Percentiles rank a stretch among this genome's conserved stretches.
phyloP scores from a whole-genome alignment of 371 early-diverging fungal genomes.

The Mortierella sp. region DNA sequence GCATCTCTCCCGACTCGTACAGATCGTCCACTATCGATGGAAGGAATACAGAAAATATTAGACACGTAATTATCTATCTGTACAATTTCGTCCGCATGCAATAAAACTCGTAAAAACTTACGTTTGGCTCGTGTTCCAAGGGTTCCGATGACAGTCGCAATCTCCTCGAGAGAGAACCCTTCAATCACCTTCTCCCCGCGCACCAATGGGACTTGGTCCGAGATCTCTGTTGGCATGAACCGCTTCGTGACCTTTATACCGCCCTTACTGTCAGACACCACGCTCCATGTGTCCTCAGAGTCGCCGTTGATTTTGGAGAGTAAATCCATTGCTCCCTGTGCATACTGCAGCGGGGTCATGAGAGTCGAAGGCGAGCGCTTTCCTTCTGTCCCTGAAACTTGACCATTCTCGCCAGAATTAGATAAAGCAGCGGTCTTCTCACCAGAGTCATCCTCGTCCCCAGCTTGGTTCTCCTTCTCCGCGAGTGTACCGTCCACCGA shows the following conservation, averaged over 20 bases:
- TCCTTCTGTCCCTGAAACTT: neutral
- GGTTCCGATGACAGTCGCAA: constrained; percentile 65
- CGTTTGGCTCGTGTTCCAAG: constrained; percentile 58
- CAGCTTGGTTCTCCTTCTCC: constrained; percentile 33
- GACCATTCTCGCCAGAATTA: neutral
- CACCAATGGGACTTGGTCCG: constrained; percentile 66
- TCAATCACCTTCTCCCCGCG: constrained; percentile 71
- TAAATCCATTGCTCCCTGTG: constrained; percentile 45
- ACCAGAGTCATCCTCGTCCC: constrained; percentile 23
- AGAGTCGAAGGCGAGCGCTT: constrained; percentile 5
- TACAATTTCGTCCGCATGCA: neutral
- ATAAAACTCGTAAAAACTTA: constrained; percentile 12
- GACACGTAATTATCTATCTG: neutral
- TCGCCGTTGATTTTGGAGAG: constrained; percentile 33
- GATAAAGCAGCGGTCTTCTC: neutral
- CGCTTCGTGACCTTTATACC: constrained; percentile 64
- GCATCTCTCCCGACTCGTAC: constrained; percentile 59
- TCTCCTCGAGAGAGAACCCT: constrained; percentile 69
- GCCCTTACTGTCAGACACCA: constrained; percentile 62
- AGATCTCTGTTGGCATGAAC: constrained; percentile 56
- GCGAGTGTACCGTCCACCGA: constrained; percentile 30
- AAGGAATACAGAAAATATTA: neutral
- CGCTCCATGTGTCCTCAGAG: constrained; percentile 62
- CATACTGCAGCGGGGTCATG: constrained; percentile 35
- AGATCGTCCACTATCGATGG: constrained; percentile 60